These are phyloP conservation scores for Rachicladosporium sp. DNA, from an alignment of 2,329 filamentous ascomycete species.

Conservation along the genomic window DNA sequence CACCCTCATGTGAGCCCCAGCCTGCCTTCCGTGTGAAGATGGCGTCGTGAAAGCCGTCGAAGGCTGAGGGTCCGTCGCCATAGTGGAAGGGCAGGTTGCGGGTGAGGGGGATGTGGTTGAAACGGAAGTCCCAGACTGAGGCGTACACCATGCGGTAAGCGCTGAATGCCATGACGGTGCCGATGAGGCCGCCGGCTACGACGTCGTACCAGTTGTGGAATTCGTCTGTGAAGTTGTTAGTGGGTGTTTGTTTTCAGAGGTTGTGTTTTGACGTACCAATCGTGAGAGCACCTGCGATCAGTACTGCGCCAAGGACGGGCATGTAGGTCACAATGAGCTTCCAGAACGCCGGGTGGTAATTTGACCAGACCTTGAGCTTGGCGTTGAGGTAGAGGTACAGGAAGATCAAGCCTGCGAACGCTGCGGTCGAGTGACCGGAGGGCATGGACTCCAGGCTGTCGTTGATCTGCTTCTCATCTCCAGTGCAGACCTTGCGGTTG, in stretches of 20 bases:
- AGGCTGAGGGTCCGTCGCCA: constrained; percentile 23
- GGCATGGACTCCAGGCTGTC: constrained; percentile 61
- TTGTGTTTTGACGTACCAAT: constrained; percentile 27
- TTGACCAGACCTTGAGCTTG: constrained; percentile 62
- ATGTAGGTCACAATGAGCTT: constrained; percentile 55
- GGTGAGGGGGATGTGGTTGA: constrained; percentile 53
- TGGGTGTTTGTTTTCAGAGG: no score
- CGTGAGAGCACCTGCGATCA: constrained; percentile 58
- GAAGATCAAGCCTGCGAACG: constrained; percentile 60
- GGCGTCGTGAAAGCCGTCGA: constrained; percentile 38
- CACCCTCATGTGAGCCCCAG: constrained; percentile 39
- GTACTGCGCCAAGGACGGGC: constrained; percentile 52
- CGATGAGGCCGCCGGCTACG: constrained; percentile 53
- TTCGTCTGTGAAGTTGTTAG: constrained; percentile 33
- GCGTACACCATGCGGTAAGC: constrained; percentile 57
- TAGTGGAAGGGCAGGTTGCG: constrained; percentile 45
- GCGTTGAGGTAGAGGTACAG: constrained; percentile 64
- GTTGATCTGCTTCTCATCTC: constrained; percentile 51
- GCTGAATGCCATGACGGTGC: constrained; percentile 52
- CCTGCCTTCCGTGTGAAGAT: constrained; percentile 48
- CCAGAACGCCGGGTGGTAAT: constrained; percentile 64
- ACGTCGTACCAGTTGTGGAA: constrained; percentile 68
- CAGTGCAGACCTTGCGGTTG: constrained; percentile 57
- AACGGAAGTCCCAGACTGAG: constrained; percentile 56
- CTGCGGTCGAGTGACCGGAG: constrained; percentile 60